A percentile compares a stretch with the other conserved stretches of the same genome.
Conservation (phyloP, 2,329 filamentous ascomycete species). For the Aureobasidium zeae region DNA sequence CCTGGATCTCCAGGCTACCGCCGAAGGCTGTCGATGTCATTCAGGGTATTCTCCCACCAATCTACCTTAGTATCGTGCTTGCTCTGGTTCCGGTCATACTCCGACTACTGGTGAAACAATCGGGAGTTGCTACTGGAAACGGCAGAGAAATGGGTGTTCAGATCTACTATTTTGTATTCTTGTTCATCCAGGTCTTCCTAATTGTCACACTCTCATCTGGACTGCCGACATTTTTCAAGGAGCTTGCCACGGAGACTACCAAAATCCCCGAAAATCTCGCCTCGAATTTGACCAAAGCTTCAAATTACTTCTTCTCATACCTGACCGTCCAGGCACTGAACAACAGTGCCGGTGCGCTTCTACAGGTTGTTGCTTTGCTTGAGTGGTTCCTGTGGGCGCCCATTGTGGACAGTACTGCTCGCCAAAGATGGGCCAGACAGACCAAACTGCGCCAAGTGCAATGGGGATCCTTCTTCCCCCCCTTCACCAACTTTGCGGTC, state of each 20-base stretch:
- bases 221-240: slow-evolving; percentile 55
- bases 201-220: slow-evolving; percentile 80
- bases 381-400: slow-evolving; percentile 60
- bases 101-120: slow-evolving; percentile 59
- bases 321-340: slow-evolving; percentile 91
- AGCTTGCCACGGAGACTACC: slow-evolving; percentile 56
- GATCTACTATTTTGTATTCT: slow-evolving; percentile 82
- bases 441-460: slow-evolving; percentile 66
- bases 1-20: slow-evolving; percentile 57
- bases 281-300: slow-evolving; percentile 68
- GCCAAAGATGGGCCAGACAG: slow-evolving; percentile 78
- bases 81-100: slow-evolving; percentile 74
- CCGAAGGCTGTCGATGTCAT: slow-evolving; percentile 55
- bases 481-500: slow-evolving; percentile 93
- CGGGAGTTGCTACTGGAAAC: slow-evolving; percentile 75
- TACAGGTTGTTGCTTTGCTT: slow-evolving; percentile 71
- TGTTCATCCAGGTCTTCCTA: slow-evolving; percentile 91
- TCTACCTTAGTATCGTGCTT: slow-evolving; percentile 67
- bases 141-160: slow-evolving; percentile 77
- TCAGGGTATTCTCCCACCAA: slow-evolving; percentile 76
- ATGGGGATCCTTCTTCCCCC: slow-evolving; percentile 91
- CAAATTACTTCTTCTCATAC: slow-evolving; percentile 98
- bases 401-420: slow-evolving; percentile 70
- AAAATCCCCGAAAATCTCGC: slow-evolving; percentile 65
- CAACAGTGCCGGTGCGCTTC: slow-evolving; percentile 76